Conservation (phyloP, 768 basidiomycete genomes). For the Suillus alpinus region DNA sequence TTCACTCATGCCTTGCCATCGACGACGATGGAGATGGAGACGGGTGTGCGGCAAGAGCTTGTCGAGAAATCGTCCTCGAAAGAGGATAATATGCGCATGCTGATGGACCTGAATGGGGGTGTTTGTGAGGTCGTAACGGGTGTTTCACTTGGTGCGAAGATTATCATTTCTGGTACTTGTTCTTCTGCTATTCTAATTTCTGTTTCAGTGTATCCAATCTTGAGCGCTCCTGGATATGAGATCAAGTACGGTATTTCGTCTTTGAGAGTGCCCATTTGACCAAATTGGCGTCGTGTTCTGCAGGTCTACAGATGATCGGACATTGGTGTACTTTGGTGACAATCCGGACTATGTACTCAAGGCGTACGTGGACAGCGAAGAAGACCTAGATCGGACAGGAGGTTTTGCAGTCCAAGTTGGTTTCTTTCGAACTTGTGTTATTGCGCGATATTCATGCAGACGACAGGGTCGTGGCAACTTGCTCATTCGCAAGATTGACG, state of each 20-base stretch:
- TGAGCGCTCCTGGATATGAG: slow-evolving; percentile 73
- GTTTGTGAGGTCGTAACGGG: slow-evolving; percentile 94
- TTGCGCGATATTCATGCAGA: background rate
- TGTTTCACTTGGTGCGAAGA: slow-evolving; percentile 68
- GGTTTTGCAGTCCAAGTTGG: slow-evolving; percentile 91
- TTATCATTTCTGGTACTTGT: background rate
- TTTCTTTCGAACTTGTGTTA: background rate
- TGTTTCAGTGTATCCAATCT: slow-evolving; percentile 63
- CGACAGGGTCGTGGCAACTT: slow-evolving; percentile 75
- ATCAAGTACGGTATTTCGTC: slow-evolving; percentile 47
- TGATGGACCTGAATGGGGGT: slow-evolving; percentile 81
- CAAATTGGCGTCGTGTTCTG: background rate
- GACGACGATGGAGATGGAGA: slow-evolving; percentile 44
- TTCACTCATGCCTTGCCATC: slow-evolving; percentile 69
- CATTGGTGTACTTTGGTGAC: slow-evolving; percentile 74
- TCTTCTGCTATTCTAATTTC: background rate
- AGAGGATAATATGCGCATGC: slow-evolving; percentile 82
- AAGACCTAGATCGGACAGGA: slow-evolving; percentile 86
- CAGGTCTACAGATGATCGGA: slow-evolving; percentile 81
- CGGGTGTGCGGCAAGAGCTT: slow-evolving; percentile 59
- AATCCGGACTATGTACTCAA: slow-evolving; percentile 55
- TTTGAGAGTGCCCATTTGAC: background rate
- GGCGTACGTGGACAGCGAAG: slow-evolving; percentile 82
- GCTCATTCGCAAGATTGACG: slow-evolving; percentile 81
- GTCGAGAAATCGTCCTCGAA: slow-evolving; percentile 85